Percentiles rank a stretch among this genome's conserved stretches.
These are phyloP conservation scores for Penicillium italicum DNA, from an alignment of 2,329 filamentous ascomycete species.

Conservation along the genomic window DNA sequence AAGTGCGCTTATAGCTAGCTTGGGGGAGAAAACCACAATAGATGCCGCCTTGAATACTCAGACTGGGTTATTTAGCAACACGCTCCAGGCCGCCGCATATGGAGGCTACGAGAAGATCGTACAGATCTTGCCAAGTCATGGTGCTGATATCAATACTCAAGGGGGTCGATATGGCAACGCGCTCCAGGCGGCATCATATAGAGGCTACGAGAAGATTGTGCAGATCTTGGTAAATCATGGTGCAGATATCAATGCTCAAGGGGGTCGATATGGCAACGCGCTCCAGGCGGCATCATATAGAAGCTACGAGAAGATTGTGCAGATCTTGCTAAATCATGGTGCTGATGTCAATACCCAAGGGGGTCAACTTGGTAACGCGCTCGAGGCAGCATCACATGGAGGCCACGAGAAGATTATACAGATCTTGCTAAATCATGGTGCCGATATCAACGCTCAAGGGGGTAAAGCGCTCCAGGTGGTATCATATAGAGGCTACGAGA, in stretches of 20 bases:
- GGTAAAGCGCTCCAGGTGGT: neutral
- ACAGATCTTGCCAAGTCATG: neutral
- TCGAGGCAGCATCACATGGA: neutral
- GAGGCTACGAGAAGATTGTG: neutral
- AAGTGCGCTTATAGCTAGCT: neutral
- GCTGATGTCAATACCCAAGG: neutral
- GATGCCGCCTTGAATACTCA: neutral
- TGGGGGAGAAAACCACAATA: neutral
- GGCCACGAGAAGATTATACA: neutral
- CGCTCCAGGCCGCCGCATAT: neutral
- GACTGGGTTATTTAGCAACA: neutral
- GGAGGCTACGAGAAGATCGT: neutral
- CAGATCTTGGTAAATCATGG: conserved; percentile 1
- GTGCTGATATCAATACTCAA: neutral
- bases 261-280: neutral
- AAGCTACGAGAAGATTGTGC: neutral
- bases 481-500: neutral
- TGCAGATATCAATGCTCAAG: conserved; percentile 1
- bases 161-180: neutral
- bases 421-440: neutral
- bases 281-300: neutral
- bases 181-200: neutral
- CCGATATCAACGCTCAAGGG: neutral
- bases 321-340: neutral
- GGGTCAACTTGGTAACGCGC: neutral